Evolutionary conservation across 1,284 basidiomycete species (phyloP).

Genomic region (Moesziomyces parantarcticus): DNA sequence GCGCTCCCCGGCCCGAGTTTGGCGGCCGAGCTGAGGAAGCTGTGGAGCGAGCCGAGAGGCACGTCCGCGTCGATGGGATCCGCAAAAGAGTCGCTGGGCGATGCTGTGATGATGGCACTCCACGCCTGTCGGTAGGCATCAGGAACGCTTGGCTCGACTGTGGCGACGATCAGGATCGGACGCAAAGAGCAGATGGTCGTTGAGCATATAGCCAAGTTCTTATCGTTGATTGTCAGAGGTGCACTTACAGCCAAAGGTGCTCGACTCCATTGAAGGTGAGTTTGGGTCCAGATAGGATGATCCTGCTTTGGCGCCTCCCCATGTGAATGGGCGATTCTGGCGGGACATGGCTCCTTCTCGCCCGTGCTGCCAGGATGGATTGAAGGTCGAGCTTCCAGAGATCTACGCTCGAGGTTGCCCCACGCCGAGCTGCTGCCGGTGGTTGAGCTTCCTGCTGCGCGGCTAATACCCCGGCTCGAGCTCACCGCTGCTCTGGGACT

Average conservation of each 20-base stretch:
- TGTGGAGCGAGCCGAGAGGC: conserved; percentile 31
- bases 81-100: conserved; percentile 2
- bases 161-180: background rate
- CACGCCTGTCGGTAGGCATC: conserved; percentile 26
- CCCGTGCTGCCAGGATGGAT: background rate
- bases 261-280: conserved; percentile 21
- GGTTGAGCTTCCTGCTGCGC: no score
- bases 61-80: conserved; percentile 21
- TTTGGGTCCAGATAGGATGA: conserved; percentile 23
- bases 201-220: background rate
- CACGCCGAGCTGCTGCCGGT: no score
- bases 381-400: no score
- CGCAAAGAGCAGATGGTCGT: background rate
- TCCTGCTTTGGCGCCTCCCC: conserved; percentile 35
- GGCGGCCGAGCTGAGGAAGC: conserved; percentile 26
- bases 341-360: conserved; percentile 18
- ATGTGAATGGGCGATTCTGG: conserved; percentile 36
- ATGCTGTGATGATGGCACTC: background rate
- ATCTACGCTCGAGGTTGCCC: no score
- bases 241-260: conserved; percentile 30
- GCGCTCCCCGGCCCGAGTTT: conserved; percentile 22
- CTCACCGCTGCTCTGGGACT: no score
- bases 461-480: no score
- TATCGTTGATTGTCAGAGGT: no score
- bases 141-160: conserved; percentile 38